Conservation (phyloP, 2,329 filamentous ascomycete genomes). For the Xylariomycetidae sp. region DNA sequence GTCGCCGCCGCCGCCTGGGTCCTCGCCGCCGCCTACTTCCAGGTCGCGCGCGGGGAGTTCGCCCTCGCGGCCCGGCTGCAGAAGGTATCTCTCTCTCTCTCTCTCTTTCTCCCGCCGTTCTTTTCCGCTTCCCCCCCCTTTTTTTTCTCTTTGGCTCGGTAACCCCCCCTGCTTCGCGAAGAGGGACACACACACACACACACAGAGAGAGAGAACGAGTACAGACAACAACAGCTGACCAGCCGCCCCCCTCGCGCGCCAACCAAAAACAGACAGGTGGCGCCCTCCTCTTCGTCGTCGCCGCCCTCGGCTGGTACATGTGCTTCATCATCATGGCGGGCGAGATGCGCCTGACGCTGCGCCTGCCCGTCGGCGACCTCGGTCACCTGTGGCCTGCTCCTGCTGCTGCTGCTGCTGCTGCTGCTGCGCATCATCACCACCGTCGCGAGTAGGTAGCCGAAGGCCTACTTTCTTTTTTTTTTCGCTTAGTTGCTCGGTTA, state of each 20-base stretch:
- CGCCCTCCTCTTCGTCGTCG: conserved; percentile 39
- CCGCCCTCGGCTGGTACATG: conserved; percentile 45
- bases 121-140: background rate
- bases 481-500: no score
- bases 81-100: conserved; percentile 39
- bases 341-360: conserved; percentile 44
- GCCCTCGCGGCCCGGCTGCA: conserved; percentile 26
- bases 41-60: conserved; percentile 11
- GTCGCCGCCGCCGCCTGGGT: conserved; percentile 39
- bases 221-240: no score
- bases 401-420: no score
- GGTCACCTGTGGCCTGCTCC: conserved; percentile 45
- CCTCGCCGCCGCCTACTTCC: conserved; percentile 35
- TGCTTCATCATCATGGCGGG: conserved; percentile 47
- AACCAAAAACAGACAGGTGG: conserved; percentile 26
- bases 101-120: no score
- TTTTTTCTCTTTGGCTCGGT: background rate
- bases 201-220: no score
- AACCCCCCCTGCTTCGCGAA: background rate
- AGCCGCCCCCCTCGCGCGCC: background rate
- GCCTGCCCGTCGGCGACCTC: conserved; percentile 44
- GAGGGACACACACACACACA: no score
- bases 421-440: no score
- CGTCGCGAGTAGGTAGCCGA: no score
- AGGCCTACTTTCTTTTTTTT: no score